phyloP scores from a whole-genome alignment of 805 yeast species.

The Candida endomychidarum region DNA sequence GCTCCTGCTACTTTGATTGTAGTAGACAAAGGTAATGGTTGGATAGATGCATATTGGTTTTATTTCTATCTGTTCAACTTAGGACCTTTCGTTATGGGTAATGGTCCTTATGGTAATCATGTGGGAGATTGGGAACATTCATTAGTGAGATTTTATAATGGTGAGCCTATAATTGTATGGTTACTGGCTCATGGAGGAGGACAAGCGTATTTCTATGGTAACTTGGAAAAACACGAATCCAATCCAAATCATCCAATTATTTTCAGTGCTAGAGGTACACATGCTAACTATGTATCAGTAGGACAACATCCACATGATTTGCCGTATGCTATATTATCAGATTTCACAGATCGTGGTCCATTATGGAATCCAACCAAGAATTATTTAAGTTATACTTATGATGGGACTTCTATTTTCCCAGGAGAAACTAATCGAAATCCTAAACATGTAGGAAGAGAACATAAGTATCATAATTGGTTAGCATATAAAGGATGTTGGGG shows the following conservation, averaged over 20 bases:
- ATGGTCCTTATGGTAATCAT: conserved; percentile 96
- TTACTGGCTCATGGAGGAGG: conserved; percentile 99
- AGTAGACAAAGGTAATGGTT: conserved; percentile 90
- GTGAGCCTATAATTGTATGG: conserved; percentile 84
- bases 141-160: conserved; percentile 76
- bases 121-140: conserved; percentile 99
- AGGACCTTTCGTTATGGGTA: conserved; percentile 97
- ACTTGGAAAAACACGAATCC: conserved; percentile 61
- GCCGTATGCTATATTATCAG: conserved; percentile 87
- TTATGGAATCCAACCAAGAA: conserved; percentile 92
- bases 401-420: conserved; percentile 53
- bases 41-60: conserved; percentile 96
- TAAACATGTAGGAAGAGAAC: conserved; percentile 53
- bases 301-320: conserved; percentile 96
- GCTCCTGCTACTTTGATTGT: conserved; percentile 84
- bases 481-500: conserved; percentile 87
- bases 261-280: conserved; percentile 93
- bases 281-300: conserved; percentile 93
- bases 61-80: conserved; percentile 90
- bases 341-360: conserved; percentile 93
- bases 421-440: conserved; percentile 41
- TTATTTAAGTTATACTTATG: conserved; percentile 76
- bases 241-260: conserved; percentile 62
- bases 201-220: conserved; percentile 76
- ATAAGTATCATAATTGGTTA: conserved; percentile 72